These are phyloP conservation scores for Erigeron canadensis DNA, from an alignment of 129 eudicot genomes.

Conservation along the genomic window DNA sequence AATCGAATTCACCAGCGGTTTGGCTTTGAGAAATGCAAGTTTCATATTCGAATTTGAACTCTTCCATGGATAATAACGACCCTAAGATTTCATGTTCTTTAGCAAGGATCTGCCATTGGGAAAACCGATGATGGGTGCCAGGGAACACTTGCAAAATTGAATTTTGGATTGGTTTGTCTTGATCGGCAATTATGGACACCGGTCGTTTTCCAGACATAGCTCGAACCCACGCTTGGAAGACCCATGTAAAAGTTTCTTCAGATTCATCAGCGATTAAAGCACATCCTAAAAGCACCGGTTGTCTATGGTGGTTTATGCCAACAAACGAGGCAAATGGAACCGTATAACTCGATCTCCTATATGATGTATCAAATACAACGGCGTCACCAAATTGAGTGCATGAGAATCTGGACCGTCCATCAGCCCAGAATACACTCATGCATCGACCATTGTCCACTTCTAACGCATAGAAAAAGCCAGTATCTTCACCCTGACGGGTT, in stretches of 20 bases:
- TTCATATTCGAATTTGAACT: slow-evolving; percentile 71
- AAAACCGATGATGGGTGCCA: slow-evolving; percentile 79
- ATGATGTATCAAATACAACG: slow-evolving; percentile 63
- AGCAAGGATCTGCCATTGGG: slow-evolving; percentile 58
- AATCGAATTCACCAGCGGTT: slow-evolving; percentile 70
- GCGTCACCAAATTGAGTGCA: slow-evolving; percentile 82
- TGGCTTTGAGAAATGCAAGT: slow-evolving; percentile 74
- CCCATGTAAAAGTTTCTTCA: slow-evolving; percentile 82
- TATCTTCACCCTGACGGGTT: slow-evolving; percentile 74
- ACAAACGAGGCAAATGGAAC: slow-evolving; percentile 71
- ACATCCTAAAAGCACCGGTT: slow-evolving; percentile 82
- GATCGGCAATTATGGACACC: slow-evolving; percentile 70
- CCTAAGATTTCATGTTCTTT: slow-evolving; percentile 71
- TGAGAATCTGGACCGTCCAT: slow-evolving; percentile 71
- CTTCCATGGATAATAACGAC: slow-evolving; percentile 49
- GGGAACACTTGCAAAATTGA: slow-evolving; percentile 76
- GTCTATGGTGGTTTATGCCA: slow-evolving; percentile 81
- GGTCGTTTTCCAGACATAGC: slow-evolving; percentile 81
- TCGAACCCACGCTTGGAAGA: slow-evolving; percentile 64
- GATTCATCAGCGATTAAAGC: slow-evolving; percentile 79
- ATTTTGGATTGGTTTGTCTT: slow-evolving; percentile 58
- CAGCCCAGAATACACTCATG: slow-evolving; percentile 85
- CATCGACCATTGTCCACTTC: slow-evolving; percentile 60
- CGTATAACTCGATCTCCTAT: slow-evolving; percentile 50
- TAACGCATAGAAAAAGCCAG: slow-evolving; percentile 69